A percentile compares a stretch with the other conserved stretches of the same genome.
These are phyloP conservation scores for Schizosaccharomyces versatilis DNA, from an alignment of 1,139 yeast genomes.

Conservation along the genomic window DNA sequence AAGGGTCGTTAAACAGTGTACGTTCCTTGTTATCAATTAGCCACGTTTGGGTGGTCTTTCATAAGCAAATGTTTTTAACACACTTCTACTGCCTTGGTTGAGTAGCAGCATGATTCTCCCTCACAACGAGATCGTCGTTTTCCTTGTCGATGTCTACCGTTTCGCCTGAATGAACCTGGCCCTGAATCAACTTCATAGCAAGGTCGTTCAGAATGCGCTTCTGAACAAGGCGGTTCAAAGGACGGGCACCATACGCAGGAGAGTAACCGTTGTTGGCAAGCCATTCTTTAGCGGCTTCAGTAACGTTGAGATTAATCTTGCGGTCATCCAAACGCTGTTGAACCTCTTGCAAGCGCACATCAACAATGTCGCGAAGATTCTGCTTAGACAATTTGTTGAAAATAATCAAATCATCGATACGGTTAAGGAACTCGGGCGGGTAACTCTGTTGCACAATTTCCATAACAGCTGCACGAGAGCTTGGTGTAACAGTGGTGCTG, in stretches of 20 bases:
- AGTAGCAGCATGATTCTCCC: slow-evolving; percentile 27
- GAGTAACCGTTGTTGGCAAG: slow-evolving; percentile 73
- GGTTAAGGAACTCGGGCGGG: slow-evolving; percentile 86
- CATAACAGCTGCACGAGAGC: slow-evolving; percentile 34
- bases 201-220: slow-evolving; percentile 64
- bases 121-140: slow-evolving; percentile 22
- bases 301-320: slow-evolving; percentile 44
- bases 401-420: slow-evolving; percentile 74
- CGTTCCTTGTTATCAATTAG: too few relatives aligned
- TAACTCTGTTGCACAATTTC: slow-evolving; percentile 49
- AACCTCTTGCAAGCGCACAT: slow-evolving; percentile 59
- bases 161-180: slow-evolving; percentile 53
- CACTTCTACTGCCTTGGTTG: background rate
- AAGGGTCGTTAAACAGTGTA: too few relatives aligned
- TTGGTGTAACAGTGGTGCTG: slow-evolving; percentile 29
- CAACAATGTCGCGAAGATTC: slow-evolving; percentile 58
- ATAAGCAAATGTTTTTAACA: background rate
- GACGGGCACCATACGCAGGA: slow-evolving; percentile 83
- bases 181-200: slow-evolving; percentile 58
- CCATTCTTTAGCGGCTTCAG: slow-evolving; percentile 41
- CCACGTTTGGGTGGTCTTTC: background rate
- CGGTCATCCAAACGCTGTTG: slow-evolving; percentile 58
- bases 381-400: slow-evolving; percentile 67
- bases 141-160: slow-evolving; percentile 25
- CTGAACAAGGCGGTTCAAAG: slow-evolving; percentile 73